These are phyloP conservation scores for Medicago arabica DNA, from an alignment of 306 rosid species.

Conservation along the genomic window DNA sequence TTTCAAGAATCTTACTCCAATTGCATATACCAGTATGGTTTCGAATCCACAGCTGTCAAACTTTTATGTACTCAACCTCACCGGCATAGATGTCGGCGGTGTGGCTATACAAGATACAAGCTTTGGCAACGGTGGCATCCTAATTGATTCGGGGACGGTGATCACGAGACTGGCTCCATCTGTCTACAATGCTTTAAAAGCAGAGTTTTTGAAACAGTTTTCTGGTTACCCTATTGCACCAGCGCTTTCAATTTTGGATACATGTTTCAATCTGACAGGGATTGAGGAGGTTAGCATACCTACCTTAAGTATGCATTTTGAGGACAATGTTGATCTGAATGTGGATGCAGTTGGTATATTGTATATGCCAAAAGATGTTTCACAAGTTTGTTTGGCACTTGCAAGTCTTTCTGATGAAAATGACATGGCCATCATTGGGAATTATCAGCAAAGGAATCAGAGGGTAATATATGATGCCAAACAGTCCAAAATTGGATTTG, in stretches of 20 bases:
- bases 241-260: slow-evolving; percentile 72
- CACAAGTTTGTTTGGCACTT: slow-evolving; percentile 80
- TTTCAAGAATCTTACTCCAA: slow-evolving; percentile 67
- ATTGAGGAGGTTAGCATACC: slow-evolving; percentile 63
- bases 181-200: slow-evolving; percentile 64
- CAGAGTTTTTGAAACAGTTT: slow-evolving; percentile 75
- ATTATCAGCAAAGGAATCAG: slow-evolving; percentile 88
- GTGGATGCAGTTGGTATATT: slow-evolving; percentile 67
- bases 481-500: slow-evolving; percentile 80
- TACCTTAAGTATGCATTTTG: slow-evolving; percentile 59
- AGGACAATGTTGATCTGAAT: slow-evolving; percentile 61
- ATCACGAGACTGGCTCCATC: slow-evolving; percentile 78
- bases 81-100: slow-evolving; percentile 69
- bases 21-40: slow-evolving; percentile 76
- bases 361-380: slow-evolving; percentile 64
- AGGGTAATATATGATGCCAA: slow-evolving; percentile 80
- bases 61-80: slow-evolving; percentile 75
- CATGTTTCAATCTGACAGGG: slow-evolving; percentile 78
- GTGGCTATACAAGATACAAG: slow-evolving; percentile 49
- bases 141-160: slow-evolving; percentile 88
- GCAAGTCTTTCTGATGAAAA: slow-evolving; percentile 67
- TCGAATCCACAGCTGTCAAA: slow-evolving; percentile 60
- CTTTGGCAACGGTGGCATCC: slow-evolving; percentile 47
- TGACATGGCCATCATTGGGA: slow-evolving; percentile 70
- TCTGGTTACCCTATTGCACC: slow-evolving; percentile 63